Evolutionary conservation across 495 filamentous ascomycete genomes (phyloP).

Genomic region (Lophium mytilinum): DNA sequence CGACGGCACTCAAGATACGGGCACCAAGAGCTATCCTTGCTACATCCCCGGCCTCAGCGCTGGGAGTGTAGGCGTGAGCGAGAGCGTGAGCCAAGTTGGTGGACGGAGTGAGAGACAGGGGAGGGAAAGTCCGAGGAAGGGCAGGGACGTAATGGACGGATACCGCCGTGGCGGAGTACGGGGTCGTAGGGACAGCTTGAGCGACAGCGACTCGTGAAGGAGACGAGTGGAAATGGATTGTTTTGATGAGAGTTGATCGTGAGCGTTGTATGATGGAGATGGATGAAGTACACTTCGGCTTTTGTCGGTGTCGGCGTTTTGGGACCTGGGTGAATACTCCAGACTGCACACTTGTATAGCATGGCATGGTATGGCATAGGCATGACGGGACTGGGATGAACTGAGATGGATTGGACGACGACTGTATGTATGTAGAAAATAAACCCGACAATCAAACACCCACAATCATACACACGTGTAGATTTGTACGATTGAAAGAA

Average conservation of each 20-base stretch:
- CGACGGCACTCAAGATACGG: conserved; percentile 49
- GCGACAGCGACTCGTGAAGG: conserved; percentile 41
- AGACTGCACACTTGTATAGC: not conserved
- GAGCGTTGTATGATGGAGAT: not conserved
- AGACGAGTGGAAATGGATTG: not conserved
- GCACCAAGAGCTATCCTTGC: conserved; percentile 76
- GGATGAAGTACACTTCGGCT: not conserved
- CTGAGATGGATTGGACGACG: not conserved
- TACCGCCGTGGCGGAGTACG: conserved; percentile 42
- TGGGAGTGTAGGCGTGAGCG: conserved; percentile 36
- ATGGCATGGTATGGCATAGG: not conserved
- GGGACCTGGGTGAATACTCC: not conserved
- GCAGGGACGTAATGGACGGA: conserved; percentile 33
- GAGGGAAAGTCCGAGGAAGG: not conserved
- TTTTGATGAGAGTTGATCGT: not conserved
- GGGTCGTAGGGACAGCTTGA: conserved; percentile 44
- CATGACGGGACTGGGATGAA: not conserved
- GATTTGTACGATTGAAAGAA: too few species aligned
- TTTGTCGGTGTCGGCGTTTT: not conserved
- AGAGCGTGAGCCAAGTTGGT: conserved; percentile 29
- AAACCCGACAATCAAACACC: too few species aligned
- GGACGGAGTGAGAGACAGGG: conserved; percentile 10
- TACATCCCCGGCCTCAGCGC: conserved; percentile 64
- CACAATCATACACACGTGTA: too few species aligned
- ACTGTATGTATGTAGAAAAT: not conserved